Percentiles rank a stretch among this genome's conserved stretches.
phyloP scores from a whole-genome alignment of 345 rosid species.

The Hibiscus mutabilis region DNA sequence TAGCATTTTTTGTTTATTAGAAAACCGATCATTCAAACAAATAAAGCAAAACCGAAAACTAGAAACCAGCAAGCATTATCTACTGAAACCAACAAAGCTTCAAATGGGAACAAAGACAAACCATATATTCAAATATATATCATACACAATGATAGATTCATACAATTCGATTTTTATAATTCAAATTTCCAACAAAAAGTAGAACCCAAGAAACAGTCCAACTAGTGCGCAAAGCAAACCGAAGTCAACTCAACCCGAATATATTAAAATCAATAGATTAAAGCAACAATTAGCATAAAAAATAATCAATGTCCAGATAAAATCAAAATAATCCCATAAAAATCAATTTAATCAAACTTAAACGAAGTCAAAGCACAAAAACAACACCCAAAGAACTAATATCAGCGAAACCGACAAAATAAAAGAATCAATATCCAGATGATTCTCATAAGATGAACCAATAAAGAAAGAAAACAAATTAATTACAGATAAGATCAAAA shows the following conservation, averaged over 20 bases:
- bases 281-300: too few relatives aligned
- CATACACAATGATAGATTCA: too few relatives aligned
- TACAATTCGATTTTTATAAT: too few relatives aligned
- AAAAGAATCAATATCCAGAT: too few relatives aligned
- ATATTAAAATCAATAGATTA: background rate
- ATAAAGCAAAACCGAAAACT: too few relatives aligned
- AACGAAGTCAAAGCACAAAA: conserved; percentile 9
- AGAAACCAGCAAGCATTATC: too few relatives aligned
- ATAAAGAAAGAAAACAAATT: background rate
- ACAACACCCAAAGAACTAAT: background rate
- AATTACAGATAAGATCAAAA: background rate
- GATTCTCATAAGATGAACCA: too few relatives aligned
- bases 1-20: background rate
- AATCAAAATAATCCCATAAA: background rate
- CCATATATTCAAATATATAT: too few relatives aligned
- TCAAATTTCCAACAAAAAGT: background rate
- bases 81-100: too few relatives aligned
- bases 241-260: background rate
- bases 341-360: background rate
- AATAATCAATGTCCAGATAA: background rate
- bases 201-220: background rate
- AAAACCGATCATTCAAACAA: background rate
- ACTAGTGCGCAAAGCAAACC: background rate
- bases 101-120: too few relatives aligned
- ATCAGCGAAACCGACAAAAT: too few relatives aligned